Evolutionary conservation across 257 asterid species (phyloP).

Genomic region (Nicotiana obtusifolia): DNA sequence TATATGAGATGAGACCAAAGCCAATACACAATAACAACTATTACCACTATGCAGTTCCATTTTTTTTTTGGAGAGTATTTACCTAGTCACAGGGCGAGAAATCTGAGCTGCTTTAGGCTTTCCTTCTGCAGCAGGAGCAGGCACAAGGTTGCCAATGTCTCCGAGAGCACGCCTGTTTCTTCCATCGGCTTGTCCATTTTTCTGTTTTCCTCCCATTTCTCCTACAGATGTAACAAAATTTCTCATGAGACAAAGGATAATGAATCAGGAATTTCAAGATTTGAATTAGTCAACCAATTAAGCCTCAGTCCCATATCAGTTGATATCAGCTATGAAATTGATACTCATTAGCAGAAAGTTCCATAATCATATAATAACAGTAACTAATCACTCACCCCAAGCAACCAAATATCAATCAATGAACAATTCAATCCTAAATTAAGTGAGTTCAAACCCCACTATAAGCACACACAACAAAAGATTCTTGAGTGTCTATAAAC

Average conservation of each 20-base stretch:
- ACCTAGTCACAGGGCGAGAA: slow-evolving; percentile 27
- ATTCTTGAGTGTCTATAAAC: too few relatives aligned
- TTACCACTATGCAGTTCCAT: too few relatives aligned
- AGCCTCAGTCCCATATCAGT: not conserved
- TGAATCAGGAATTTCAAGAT: not conserved
- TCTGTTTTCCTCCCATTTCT: slow-evolving; percentile 37
- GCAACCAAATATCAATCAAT: too few relatives aligned
- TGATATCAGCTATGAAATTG: too few relatives aligned
- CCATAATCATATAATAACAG: not conserved
- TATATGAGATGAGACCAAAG: too few relatives aligned
- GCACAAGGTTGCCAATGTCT: slow-evolving; percentile 70
- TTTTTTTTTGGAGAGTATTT: too few relatives aligned
- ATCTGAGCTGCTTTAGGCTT: slow-evolving; percentile 15
- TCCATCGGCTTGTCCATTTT: slow-evolving; percentile 39
- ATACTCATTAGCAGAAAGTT: not conserved
- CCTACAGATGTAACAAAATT: not conserved
- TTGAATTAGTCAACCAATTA: not conserved
- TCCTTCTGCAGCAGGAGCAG: slow-evolving; percentile 18
- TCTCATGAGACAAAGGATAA: not conserved
- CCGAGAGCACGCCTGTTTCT: slow-evolving; percentile 49
- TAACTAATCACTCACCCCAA: too few relatives aligned
- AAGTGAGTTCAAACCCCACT: too few relatives aligned
- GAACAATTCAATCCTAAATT: too few relatives aligned
- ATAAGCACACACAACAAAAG: not conserved
- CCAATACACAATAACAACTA: too few relatives aligned